A percentile compares a stretch with the other conserved stretches of the same genome.
These are phyloP conservation scores for Phytophthora ramorum DNA, from an alignment of 352 stramenopile genomes.

Conservation along the genomic window DNA sequence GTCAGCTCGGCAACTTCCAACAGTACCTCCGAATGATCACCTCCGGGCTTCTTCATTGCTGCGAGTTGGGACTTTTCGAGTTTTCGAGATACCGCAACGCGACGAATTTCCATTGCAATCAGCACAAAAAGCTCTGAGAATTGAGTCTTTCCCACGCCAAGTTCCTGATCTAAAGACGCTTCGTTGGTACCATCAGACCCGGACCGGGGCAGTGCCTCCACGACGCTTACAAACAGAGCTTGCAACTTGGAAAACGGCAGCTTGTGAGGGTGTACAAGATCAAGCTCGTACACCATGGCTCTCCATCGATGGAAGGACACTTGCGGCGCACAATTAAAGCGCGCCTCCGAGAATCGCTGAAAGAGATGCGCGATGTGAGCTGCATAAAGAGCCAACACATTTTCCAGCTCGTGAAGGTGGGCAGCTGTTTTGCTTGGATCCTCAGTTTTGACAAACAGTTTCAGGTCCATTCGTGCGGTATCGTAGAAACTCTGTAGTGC, in stretches of 20 bases:
- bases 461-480: constrained; percentile 20
- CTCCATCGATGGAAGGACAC: constrained; percentile 45
- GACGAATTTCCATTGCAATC: constrained; percentile 36
- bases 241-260: constrained; percentile 32
- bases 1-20: constrained; percentile 9
- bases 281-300: constrained; percentile 42
- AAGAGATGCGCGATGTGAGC: constrained; percentile 55
- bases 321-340: constrained; percentile 34
- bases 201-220: background rate
- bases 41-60: constrained; percentile 3
- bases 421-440: background rate
- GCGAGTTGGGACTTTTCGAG: constrained; percentile 9
- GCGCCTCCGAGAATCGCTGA: constrained; percentile 37
- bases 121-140: constrained; percentile 43
- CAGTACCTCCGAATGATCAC: background rate
- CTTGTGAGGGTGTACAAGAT: constrained; percentile 31
- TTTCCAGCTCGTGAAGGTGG: constrained; percentile 37
- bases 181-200: background rate
- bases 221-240: constrained; percentile 31
- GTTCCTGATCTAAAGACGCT: constrained; percentile 25
- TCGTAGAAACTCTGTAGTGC: constrained; percentile 41
- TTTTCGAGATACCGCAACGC: constrained; percentile 10
- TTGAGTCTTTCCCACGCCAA: constrained; percentile 27
- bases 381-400: constrained; percentile 49
- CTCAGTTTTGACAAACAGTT: constrained; percentile 5